A percentile compares a stretch with the other conserved stretches of the same genome.
Conservation (phyloP, 345 rosid genomes). For the Eucalyptus fibrosa region DNA sequence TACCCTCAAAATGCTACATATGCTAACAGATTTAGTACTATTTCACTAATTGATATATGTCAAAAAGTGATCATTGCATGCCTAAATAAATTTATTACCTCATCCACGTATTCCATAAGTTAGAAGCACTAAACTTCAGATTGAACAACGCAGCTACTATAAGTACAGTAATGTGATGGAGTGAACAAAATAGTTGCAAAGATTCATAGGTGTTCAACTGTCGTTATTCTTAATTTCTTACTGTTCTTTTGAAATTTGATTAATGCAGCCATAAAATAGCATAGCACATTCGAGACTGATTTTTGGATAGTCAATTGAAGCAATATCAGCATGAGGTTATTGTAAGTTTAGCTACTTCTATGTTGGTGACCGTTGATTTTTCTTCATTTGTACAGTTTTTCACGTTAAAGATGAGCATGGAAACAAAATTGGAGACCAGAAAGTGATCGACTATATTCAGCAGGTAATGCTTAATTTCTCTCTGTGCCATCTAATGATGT, state of each 20-base stretch:
- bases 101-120: not conserved
- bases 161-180: not conserved
- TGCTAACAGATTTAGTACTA: not conserved
- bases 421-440: conserved; percentile 46
- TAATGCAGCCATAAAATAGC: not conserved
- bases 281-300: not conserved
- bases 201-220: not conserved
- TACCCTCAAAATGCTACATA: not conserved
- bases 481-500: not conserved
- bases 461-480: conserved; percentile 18
- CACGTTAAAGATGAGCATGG: conserved; percentile 71
- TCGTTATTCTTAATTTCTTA: not conserved
- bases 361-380: not conserved
- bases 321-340: not conserved
- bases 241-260: not conserved
- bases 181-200: not conserved
- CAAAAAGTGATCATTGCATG: not conserved
- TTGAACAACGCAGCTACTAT: not conserved
- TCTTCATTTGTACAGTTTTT: conserved; percentile 33
- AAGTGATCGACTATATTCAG: conserved; percentile 36
- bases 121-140: not conserved
- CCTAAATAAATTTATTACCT: not conserved
- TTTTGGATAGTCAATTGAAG: not conserved
- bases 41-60: not conserved
- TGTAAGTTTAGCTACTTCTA: not conserved